A percentile compares a stretch with the other conserved stretches of the same genome.
Conservation (phyloP, 2,329 filamentous ascomycete species). For the Xylariales sp. region DNA sequence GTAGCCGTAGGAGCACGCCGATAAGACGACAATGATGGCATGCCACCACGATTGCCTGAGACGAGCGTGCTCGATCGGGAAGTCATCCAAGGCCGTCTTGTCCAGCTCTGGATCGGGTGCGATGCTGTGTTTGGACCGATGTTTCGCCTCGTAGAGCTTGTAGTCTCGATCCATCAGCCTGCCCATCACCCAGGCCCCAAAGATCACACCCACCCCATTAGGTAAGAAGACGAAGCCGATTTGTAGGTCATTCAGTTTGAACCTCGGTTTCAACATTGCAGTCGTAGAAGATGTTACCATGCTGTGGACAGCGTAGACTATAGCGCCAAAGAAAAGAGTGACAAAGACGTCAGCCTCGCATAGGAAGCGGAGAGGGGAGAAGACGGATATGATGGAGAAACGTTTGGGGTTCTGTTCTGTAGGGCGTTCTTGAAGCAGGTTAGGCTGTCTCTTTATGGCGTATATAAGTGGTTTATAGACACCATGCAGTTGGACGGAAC, state of each 20-base stretch:
- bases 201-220: neutral
- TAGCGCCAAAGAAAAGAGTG: slow-evolving; percentile 36
- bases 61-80: slow-evolving; percentile 34
- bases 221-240: neutral
- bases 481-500: slow-evolving; percentile 2
- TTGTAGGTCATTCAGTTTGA: slow-evolving; percentile 25
- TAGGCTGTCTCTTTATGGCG: slow-evolving; percentile 17
- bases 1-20: slow-evolving; percentile 30
- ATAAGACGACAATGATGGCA: slow-evolving; percentile 28
- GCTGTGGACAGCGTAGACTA: slow-evolving; percentile 42
- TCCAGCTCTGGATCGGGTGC: neutral
- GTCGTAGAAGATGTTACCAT: slow-evolving; percentile 43
- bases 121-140: neutral
- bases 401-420: neutral
- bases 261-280: slow-evolving; percentile 31
- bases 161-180: neutral
- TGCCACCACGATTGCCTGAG: slow-evolving; percentile 31
- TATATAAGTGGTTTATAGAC: slow-evolving; percentile 25
- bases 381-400: slow-evolving; percentile 25
- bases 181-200: neutral
- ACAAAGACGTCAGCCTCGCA: slow-evolving; percentile 41
- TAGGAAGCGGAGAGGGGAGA: slow-evolving; percentile 35
- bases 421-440: slow-evolving; percentile 14
- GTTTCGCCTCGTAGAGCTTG: neutral
- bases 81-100: slow-evolving; percentile 21